A percentile compares a stretch with the other conserved stretches of the same genome.
phyloP scores from a whole-genome alignment of 1,284 basidiomycete genomes.

The Ganoderma leucocontextum region DNA sequence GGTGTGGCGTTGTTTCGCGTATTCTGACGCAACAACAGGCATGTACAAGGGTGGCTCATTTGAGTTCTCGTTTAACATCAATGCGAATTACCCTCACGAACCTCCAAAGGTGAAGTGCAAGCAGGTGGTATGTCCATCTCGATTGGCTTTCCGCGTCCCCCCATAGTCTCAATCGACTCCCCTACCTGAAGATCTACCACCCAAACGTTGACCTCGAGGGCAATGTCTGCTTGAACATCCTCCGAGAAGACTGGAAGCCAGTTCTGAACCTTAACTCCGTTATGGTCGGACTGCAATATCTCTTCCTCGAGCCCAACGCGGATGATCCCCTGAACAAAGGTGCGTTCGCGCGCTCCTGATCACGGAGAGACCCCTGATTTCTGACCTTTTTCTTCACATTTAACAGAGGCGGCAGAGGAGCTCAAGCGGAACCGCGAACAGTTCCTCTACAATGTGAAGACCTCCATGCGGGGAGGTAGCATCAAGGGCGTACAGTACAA shows the following conservation, averaged over 20 bases:
- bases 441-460: constrained; percentile 85
- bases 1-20: no score
- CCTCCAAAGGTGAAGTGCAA: constrained; percentile 99
- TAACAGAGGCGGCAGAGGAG: constrained; percentile 92
- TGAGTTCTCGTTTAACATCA: constrained; percentile 94
- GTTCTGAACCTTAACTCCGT: constrained; percentile 97
- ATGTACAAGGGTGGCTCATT: constrained; percentile 98
- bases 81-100: constrained; percentile 98
- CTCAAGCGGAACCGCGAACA: constrained; percentile 84
- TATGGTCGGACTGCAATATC: constrained; percentile 97
- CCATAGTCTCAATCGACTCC: background rate
- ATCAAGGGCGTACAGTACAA: constrained; percentile 85
- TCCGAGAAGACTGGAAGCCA: constrained; percentile 99
- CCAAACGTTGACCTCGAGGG: constrained; percentile 98
- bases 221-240: constrained; percentile 96
- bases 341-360: constrained; percentile 46
- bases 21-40: constrained; percentile 58
- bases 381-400: constrained; percentile 10
- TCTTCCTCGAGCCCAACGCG: constrained; percentile 98
- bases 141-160: constrained; percentile 3
- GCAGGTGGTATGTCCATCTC: constrained; percentile 76
- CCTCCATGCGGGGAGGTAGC: constrained; percentile 80
- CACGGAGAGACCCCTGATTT: background rate
- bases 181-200: constrained; percentile 87
- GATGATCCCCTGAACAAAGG: constrained; percentile 99